Percentiles rank a stretch among this genome's conserved stretches.
Evolutionary conservation across 2,329 filamentous ascomycete genomes (phyloP).

Genomic region (Colletotrichum somersetense): DNA sequence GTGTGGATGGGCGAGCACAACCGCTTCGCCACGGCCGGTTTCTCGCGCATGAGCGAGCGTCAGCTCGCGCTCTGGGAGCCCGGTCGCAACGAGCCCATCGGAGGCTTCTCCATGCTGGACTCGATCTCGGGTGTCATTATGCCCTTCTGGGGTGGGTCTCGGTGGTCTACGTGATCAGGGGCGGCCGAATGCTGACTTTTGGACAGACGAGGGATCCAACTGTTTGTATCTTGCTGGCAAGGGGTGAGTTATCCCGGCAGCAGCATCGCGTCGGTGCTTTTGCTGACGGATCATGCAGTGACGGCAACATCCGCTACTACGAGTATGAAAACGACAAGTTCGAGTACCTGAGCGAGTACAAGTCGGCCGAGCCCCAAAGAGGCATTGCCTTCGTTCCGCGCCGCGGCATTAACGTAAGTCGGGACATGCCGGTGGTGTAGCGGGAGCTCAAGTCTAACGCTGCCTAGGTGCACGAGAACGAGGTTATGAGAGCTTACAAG

Average conservation of each 20-base stretch:
- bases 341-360: slow-evolving; percentile 96
- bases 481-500: slow-evolving; percentile 96
- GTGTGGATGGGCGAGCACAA: slow-evolving; percentile 99
- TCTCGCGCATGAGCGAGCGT: slow-evolving; percentile 98
- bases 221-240: slow-evolving; percentile 97
- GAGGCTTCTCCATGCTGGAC: slow-evolving; percentile 90
- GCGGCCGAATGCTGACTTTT: slow-evolving; percentile 43
- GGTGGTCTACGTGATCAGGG: not conserved
- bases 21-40: slow-evolving; percentile 94
- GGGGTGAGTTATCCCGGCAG: slow-evolving; percentile 73
- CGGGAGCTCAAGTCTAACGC: slow-evolving; percentile 43
- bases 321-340: slow-evolving; percentile 99
- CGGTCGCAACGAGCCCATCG: slow-evolving; percentile 86
- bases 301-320: slow-evolving; percentile 99
- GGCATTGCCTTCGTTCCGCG: slow-evolving; percentile 95
- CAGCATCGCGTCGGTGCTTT: not conserved
- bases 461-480: slow-evolving; percentile 86
- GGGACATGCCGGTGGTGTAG: not conserved
- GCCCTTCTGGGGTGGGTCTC: slow-evolving; percentile 88
- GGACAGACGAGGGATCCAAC: slow-evolving; percentile 85
- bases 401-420: slow-evolving; percentile 86
- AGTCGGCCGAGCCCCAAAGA: slow-evolving; percentile 94
- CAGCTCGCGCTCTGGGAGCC: slow-evolving; percentile 97
- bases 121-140: slow-evolving; percentile 98
- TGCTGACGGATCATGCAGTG: slow-evolving; percentile 67